phyloP scores from a whole-genome alignment of 2,329 filamentous ascomycete species.

The Thelonectria discophora region DNA sequence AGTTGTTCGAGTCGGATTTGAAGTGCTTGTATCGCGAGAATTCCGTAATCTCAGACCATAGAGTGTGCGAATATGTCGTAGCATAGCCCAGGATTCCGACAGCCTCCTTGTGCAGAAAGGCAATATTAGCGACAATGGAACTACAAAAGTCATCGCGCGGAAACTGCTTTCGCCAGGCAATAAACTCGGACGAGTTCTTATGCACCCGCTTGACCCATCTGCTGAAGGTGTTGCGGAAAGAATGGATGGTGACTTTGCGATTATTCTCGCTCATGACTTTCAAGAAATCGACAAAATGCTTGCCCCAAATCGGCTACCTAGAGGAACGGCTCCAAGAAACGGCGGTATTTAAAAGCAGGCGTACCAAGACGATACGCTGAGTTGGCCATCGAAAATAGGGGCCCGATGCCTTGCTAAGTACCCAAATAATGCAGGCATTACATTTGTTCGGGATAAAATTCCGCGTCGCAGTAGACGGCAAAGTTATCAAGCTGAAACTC shows the following conservation, averaged over 20 bases:
- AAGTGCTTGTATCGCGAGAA: conserved; percentile 47
- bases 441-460: conserved; percentile 58
- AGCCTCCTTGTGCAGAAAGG: conserved; percentile 73
- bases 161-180: conserved; percentile 63
- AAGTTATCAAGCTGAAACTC: conserved; percentile 68
- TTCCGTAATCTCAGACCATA: conserved; percentile 64
- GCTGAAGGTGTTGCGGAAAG: conserved; percentile 68
- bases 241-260: conserved; percentile 56
- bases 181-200: conserved; percentile 51
- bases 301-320: conserved; percentile 77
- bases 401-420: conserved; percentile 44
- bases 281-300: conserved; percentile 77
- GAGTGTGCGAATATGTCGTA: conserved; percentile 47
- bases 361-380: conserved; percentile 67
- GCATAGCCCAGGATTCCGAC: conserved; percentile 54
- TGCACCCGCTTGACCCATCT: conserved; percentile 64
- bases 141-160: conserved; percentile 68
- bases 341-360: conserved; percentile 67
- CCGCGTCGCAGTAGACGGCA: conserved; percentile 60
- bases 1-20: conserved; percentile 22
- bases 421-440: conserved; percentile 63
- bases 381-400: conserved; percentile 68
- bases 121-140: conserved; percentile 65
- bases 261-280: conserved; percentile 43
- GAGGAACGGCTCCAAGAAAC: conserved; percentile 70